Conservation (phyloP, 2,329 filamentous ascomycete species). For the Hymenoscyphus fructigenus region DNA sequence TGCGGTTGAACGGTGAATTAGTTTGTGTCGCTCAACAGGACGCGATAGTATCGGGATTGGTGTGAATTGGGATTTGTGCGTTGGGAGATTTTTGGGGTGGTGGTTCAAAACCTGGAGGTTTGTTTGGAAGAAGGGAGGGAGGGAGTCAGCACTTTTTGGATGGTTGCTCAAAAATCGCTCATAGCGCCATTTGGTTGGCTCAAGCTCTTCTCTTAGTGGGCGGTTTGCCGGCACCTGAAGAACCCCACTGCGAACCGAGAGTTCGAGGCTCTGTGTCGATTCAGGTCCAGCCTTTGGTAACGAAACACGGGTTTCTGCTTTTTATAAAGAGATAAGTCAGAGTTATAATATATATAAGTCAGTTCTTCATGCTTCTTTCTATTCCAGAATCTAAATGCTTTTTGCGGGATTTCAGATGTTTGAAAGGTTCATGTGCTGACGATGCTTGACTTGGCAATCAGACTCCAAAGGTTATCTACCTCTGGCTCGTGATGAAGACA, state of each 20-base stretch:
- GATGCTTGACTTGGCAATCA: background rate
- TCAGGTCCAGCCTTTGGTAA: background rate
- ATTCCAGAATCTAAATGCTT: too few species aligned
- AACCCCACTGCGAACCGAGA: background rate
- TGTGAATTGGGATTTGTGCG: background rate
- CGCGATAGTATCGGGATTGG: background rate
- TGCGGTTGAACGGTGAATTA: constrained; percentile 5
- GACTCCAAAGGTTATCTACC: background rate
- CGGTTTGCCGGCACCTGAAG: background rate
- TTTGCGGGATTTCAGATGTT: too few species aligned
- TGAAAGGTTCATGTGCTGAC: too few species aligned
- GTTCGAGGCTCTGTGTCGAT: background rate
- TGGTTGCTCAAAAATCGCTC: constrained; percentile 4
- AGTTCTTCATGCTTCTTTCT: too few species aligned
- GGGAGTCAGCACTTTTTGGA: constrained; percentile 2
- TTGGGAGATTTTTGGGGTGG: constrained; percentile 5
- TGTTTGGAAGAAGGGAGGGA: background rate
- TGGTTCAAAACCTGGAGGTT: constrained; percentile 10
- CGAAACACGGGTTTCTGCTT: background rate
- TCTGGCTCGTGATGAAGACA: background rate
- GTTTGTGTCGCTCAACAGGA: constrained; percentile 6
- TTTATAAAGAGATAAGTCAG: too few species aligned
- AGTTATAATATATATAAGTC: too few species aligned
- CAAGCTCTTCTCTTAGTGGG: background rate
- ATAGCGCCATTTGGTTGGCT: background rate